These are phyloP conservation scores for Hordeum marinum DNA, from an alignment of 176 grass and related monocot species.

Conservation along the genomic window DNA sequence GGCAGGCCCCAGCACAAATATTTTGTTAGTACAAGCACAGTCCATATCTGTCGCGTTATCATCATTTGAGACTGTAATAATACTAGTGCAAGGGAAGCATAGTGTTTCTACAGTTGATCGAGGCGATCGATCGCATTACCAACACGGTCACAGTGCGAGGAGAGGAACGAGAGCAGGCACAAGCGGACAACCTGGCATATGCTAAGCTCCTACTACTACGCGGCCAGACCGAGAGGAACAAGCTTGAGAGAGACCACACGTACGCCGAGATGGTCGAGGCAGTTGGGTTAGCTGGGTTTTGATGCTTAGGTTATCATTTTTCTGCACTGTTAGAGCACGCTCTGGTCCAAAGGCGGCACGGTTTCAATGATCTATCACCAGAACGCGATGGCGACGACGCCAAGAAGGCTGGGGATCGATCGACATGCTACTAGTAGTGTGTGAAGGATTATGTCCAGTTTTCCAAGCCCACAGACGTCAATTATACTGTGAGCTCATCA, in stretches of 20 bases:
- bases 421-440: not conserved
- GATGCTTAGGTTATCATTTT: not conserved
- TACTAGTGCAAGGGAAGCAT: too few relatives aligned
- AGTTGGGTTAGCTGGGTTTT: too few relatives aligned
- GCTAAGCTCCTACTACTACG: not conserved
- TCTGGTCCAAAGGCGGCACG: conserved; percentile 20
- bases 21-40: not conserved
- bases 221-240: not conserved
- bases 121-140: not conserved
- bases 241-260: not conserved
- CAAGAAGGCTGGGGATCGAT: not conserved
- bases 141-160: not conserved
- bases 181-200: not conserved
- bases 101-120: not conserved
- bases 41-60: not conserved
- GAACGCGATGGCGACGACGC: not conserved
- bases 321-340: not conserved
- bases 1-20: not conserved
- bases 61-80: not conserved
- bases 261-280: not conserved
- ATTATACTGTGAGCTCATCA: not conserved
- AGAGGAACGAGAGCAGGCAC: not conserved
- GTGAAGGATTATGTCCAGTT: conserved; percentile 25
- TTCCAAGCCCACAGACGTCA: not conserved
- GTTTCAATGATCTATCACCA: not conserved